phyloP scores from a whole-genome alignment of 2,329 filamentous ascomycete species.

The Neopestalotiopsis sp. region DNA sequence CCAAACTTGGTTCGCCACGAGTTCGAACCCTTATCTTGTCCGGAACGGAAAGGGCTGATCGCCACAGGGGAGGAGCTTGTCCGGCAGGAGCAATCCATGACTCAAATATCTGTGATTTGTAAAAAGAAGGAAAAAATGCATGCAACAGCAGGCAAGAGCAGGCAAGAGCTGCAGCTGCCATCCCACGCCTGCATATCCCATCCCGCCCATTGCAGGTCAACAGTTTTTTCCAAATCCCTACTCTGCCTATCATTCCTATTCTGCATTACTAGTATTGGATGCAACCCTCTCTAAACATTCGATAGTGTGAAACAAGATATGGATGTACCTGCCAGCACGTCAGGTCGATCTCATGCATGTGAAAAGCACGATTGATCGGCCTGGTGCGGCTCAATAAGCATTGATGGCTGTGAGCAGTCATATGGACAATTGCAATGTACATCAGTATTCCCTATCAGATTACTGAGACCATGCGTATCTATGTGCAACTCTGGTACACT shows the following conservation, averaged over 20 bases:
- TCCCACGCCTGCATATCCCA: constrained; percentile 9
- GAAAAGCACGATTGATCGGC: constrained; percentile 7
- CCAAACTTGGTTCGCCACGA: background rate
- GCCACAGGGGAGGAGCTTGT: constrained; percentile 7
- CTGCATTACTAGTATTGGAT: background rate
- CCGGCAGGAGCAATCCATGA: background rate
- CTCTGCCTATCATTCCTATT: background rate
- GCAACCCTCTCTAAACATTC: background rate
- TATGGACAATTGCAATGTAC: background rate
- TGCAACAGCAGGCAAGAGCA: background rate
- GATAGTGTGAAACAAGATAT: background rate
- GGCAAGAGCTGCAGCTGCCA: background rate
- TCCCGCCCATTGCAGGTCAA: background rate
- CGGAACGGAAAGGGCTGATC: constrained; percentile 5
- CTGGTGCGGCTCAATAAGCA: background rate
- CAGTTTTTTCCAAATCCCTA: no score
- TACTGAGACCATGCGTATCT: background rate
- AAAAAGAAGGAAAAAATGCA: background rate
- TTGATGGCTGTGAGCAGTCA: background rate
- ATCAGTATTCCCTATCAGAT: constrained; percentile 6
- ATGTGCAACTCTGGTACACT: background rate
- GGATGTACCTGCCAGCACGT: no score
- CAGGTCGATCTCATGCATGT: constrained; percentile 9
- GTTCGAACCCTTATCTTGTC: background rate
- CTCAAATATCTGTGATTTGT: background rate